A percentile compares a stretch with the other conserved stretches of the same genome.
Evolutionary conservation across 345 rosid species (phyloP).

Genomic region (Dipteronia sinensis): DNA sequence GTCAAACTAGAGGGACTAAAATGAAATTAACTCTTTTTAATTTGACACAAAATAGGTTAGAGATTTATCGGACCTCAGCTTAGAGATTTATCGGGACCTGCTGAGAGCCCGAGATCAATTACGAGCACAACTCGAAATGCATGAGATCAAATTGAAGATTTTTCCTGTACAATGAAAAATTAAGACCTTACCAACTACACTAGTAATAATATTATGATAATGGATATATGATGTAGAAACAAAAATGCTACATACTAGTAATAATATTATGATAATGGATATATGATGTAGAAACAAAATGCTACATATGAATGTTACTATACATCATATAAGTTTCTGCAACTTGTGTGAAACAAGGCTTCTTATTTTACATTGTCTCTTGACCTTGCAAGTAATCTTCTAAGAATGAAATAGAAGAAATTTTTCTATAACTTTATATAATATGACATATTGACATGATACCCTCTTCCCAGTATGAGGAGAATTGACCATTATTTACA

Average conservation of each 20-base stretch:
- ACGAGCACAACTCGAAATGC: no score
- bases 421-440: neutral
- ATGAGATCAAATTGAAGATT: no score
- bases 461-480: slow-evolving; percentile 13
- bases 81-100: no score
- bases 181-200: no score
- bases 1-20: no score
- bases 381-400: neutral
- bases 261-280: neutral
- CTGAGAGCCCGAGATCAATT: no score
- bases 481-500: neutral
- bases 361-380: slow-evolving; percentile 1
- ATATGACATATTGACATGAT: neutral
- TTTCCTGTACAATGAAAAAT: no score
- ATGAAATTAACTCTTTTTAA: no score
- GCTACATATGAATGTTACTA: neutral
- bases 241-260: neutral
- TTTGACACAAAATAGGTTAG: no score
- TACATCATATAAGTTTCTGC: neutral
- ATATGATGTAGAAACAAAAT: neutral
- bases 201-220: neutral
- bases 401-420: neutral
- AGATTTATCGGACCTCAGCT: no score
- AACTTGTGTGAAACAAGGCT: neutral
- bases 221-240: neutral